These are phyloP conservation scores for Platanthera zijinensis DNA, from an alignment of 106 monocot genomes.

Conservation along the genomic window DNA sequence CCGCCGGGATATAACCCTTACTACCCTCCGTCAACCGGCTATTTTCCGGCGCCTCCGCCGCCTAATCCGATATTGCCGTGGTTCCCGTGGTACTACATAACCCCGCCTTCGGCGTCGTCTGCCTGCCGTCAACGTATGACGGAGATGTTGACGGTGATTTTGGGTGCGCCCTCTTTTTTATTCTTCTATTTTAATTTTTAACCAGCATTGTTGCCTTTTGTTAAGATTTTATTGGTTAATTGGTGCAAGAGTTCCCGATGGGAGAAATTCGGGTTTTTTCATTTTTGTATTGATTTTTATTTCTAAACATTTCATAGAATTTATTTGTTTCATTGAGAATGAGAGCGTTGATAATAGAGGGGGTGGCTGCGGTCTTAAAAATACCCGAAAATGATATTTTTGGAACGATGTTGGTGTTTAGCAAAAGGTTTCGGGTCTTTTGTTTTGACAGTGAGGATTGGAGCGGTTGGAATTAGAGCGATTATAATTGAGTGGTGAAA, in stretches of 20 bases:
- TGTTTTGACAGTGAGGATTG: too few species aligned
- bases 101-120: constrained; percentile 20
- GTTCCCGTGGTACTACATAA: constrained; percentile 61
- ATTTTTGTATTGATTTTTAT: neutral
- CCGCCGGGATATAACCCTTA: constrained; percentile 26
- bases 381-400: too few species aligned
- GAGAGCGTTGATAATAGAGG: too few species aligned
- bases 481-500: too few species aligned
- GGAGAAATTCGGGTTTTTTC: neutral
- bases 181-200: neutral
- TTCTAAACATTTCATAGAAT: neutral
- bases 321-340: neutral
- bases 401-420: too few species aligned
- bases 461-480: too few species aligned
- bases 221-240: neutral
- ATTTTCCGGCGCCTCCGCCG: constrained; percentile 47
- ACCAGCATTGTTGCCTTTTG: neutral
- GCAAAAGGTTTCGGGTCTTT: too few species aligned
- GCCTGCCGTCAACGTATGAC: neutral
- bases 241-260: neutral
- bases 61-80: constrained; percentile 57
- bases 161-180: neutral
- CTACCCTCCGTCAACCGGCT: constrained; percentile 21
- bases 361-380: too few species aligned
- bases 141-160: neutral